A percentile compares a stretch with the other conserved stretches of the same genome.
phyloP scores from a whole-genome alignment of 306 rosid genomes.

The Fragaria iinumae region DNA sequence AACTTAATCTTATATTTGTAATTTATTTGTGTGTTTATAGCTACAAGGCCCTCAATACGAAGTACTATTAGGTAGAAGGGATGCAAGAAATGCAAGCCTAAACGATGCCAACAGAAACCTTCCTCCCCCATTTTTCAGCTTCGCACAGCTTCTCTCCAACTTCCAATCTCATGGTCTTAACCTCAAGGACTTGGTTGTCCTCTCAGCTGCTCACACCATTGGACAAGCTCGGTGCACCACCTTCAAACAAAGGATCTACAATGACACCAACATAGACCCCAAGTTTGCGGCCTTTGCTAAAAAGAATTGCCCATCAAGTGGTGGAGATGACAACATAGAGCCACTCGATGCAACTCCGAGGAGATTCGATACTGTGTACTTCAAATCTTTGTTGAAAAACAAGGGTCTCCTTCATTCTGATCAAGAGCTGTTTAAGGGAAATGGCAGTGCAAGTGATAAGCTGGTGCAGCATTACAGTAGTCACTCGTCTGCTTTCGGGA shows the following conservation, averaged over 20 bases:
- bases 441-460: constrained; percentile 25
- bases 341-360: constrained; percentile 16
- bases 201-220: constrained; percentile 42
- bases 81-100: constrained; percentile 31
- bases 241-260: constrained; percentile 22
- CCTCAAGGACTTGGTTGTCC: constrained; percentile 28
- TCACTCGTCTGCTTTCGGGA: neutral
- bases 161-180: constrained; percentile 25
- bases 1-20: neutral
- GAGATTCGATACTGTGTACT: constrained; percentile 31
- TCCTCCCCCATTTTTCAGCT: constrained; percentile 30
- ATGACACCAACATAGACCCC: constrained; percentile 27
- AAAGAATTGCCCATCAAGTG: constrained; percentile 16
- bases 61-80: constrained; percentile 36
- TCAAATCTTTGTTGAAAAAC: constrained; percentile 13
- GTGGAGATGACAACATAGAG: constrained; percentile 22
- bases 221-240: constrained; percentile 28
- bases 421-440: constrained; percentile 25
- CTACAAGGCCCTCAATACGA: constrained; percentile 24
- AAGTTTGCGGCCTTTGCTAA: neutral
- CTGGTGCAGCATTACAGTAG: constrained; percentile 21
- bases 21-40: neutral
- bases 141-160: constrained; percentile 14
- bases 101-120: constrained; percentile 24
- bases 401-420: constrained; percentile 40